Base-by-base conservation (phyloP, 2,329 filamentous ascomycete species). In the Trichoderma sp. region DNA sequence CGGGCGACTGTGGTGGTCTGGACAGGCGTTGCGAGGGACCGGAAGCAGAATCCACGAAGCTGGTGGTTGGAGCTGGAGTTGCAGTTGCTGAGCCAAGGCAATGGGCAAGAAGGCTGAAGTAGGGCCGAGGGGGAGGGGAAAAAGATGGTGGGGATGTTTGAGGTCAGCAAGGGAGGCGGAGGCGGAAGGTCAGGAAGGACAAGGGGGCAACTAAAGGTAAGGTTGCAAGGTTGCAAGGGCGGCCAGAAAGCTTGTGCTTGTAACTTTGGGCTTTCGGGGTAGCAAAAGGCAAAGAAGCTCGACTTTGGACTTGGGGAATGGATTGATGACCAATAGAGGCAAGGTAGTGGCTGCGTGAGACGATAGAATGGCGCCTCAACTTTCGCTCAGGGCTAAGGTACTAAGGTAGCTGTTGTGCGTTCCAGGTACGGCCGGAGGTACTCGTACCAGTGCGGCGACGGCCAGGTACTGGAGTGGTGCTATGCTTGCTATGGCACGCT, bases 151-250 rank as follows among this genome's bases (percentile, higher is more conserved):
- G 53, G 20, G 12, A 34, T 63, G 71, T 72, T 70, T 72, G 71
- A 73, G 71, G 63, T 69, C 65, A 73, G 70, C 70, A 61, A 64
- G 73, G 58, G 73, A 76, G 72, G 74, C 75, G 75, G 74, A 75
- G 75, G 73, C 74, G 74, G 57, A 74, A 59, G 43, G 71, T 67
- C 58, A 71, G 68, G 71, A 73, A 71, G 58, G 66, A 70, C 71
- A 70, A 72, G 71, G 71, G 43, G 55, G 36, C 30, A 32, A 61
- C 75, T 70, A 73, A 53, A 53, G 47, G 20, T 53, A 53, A 59
- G 53, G 55, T 59, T 59, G 72, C 71, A 74, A 71, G 73, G 74
- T 59, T 59, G 72, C 71, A 74, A 71, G 73, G 74, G 74, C 73
- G 70, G 71, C 32, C 36, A 53, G 59, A 64, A 69, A 57, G 66